phyloP scores from a whole-genome alignment of 768 basidiomycete species.

The Boletus sp. region DNA sequence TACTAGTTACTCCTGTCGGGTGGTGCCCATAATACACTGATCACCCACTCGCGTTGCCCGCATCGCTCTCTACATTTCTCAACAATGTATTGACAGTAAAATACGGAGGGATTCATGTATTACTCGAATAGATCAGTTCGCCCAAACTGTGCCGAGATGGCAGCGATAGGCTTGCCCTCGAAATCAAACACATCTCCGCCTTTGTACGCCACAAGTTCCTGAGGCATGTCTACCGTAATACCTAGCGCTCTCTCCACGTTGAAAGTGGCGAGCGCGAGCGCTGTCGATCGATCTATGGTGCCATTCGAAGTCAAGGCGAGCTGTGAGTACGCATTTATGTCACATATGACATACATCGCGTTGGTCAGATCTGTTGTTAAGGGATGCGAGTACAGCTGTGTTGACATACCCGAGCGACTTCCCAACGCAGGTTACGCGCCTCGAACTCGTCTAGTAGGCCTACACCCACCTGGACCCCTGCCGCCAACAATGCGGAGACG shows the following conservation, averaged over 20 bases:
- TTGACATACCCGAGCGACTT: slow-evolving; percentile 38
- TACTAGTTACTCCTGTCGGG: too few relatives aligned
- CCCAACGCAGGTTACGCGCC: slow-evolving; percentile 37
- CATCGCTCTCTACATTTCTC: not conserved
- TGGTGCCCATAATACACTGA: too few relatives aligned
- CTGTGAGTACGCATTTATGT: slow-evolving; percentile 19
- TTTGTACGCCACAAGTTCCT: slow-evolving; percentile 39
- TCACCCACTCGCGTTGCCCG: too few relatives aligned
- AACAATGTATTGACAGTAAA: not conserved
- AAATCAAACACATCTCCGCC: slow-evolving; percentile 38
- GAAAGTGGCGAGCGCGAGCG: slow-evolving; percentile 37
- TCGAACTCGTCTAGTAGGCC: slow-evolving; percentile 40
- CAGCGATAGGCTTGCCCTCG: slow-evolving; percentile 39
- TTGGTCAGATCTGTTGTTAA: not conserved
- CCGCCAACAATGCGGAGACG: slow-evolving; percentile 50
- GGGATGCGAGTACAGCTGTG: not conserved
- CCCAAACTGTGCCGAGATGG: slow-evolving; percentile 31
- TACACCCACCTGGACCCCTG: slow-evolving; percentile 63
- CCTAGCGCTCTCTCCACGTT: slow-evolving; percentile 46
- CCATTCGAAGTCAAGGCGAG: slow-evolving; percentile 40
- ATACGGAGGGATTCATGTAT: not conserved
- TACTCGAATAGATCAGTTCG: slow-evolving; percentile 21
- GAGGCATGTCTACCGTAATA: slow-evolving; percentile 26
- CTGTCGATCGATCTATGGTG: slow-evolving; percentile 33
- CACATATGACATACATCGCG: not conserved